Base-by-base conservation (phyloP, 116 monocot species). In the Phalaenopsis hybrid region DNA sequence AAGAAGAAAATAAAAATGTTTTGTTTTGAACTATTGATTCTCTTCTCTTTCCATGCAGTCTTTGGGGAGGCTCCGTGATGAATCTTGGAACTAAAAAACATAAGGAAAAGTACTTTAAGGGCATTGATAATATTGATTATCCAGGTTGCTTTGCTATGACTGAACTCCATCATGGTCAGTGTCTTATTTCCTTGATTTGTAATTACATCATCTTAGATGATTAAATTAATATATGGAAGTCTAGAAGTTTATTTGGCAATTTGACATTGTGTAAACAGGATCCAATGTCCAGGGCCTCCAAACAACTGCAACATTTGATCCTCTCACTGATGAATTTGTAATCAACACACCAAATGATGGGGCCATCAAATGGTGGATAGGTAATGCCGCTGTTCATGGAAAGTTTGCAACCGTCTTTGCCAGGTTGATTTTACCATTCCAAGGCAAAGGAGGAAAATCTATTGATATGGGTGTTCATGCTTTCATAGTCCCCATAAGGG, bases 91-190 rank as follows among this genome's bases (percentile, higher is more conserved):
- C 97, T 34, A 83, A 94, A 83, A 97, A 92, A 74, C 97, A 97
- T 81, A 97, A 77, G 75, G 94, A 94, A 43, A 91, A 84, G 85
- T 97, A 88, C 81, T 97, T 97, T 33, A 91, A 92, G 50, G 87
- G 89, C 74, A 97, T 97, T 5, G 91, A 97, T 79, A 97, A 87
- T 88, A 74, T 97, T 76, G 94, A 94, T 15, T 94, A 91, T 82
- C 92, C 94, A 50, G 97, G 97, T 23, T 98, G 95, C 83, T 98
- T 98, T 86, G 97, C 97, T 57, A 98, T 94, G 97, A 98, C 95
- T 75, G 97, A 98, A 79, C 97, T 98, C 37, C 91, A 94, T 86
- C 97, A 98, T 78, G 97, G 96, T 94, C 49, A 92, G 84, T 48
- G 49, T 50, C 51, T 50, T 5, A 77, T 20, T 94, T 89, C 84